Base-by-base conservation (phyloP, 2,329 filamentous ascomycete species). In the Penicillium sumatraense region DNA sequence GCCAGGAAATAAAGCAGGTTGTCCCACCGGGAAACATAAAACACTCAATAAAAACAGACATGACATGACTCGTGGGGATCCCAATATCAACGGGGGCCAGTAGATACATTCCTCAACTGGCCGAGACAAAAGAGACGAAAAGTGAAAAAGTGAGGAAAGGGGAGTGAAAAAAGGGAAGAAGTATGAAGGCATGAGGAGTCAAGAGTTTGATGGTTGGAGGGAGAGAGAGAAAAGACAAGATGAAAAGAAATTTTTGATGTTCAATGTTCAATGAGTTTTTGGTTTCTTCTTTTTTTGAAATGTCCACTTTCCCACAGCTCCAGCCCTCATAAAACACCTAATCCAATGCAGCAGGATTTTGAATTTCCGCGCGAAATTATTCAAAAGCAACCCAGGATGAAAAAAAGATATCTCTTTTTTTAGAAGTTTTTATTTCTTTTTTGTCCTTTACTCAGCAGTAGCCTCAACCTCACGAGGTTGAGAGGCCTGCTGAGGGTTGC, bases 401-500 rank as follows among this genome's bases (percentile, higher is more conserved):
- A 29, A 29, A 6, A 26, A 48, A 16, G 33, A 13, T 9, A 36
- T 9, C 7, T 9, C n/a, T n/a, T n/a, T n/a, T n/a, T n/a, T n/a
- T n/a, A 14, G n/a, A 40, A 40, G 7, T 44, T 29, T 29, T 29
- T 45, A 11, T 16, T 45, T 45, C 18, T 14, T 9, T 44, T n/a
- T 26, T 14, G 3, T 23, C 14, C 20, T 57, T 61, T 65, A 66
- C 59, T 66, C 63, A 40, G 53, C 72, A 54, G 68, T 67, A 49
- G 66, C 58, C 49, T 75, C 74, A 46, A 76, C 67, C 67, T 77
- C 74, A 48, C 70, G 70, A 16, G 68, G 60, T 54, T 68, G 67
- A 56, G 61, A 45, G 63, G 60, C 61, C 56, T 71, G 64, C 57
- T 64, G 61, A 36, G 68, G 70, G 42, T 64, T 61, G 60, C 72